These are phyloP conservation scores for Penicillium vulpinum DNA, from an alignment of 2,329 filamentous ascomycete genomes.

Conservation along the genomic window DNA sequence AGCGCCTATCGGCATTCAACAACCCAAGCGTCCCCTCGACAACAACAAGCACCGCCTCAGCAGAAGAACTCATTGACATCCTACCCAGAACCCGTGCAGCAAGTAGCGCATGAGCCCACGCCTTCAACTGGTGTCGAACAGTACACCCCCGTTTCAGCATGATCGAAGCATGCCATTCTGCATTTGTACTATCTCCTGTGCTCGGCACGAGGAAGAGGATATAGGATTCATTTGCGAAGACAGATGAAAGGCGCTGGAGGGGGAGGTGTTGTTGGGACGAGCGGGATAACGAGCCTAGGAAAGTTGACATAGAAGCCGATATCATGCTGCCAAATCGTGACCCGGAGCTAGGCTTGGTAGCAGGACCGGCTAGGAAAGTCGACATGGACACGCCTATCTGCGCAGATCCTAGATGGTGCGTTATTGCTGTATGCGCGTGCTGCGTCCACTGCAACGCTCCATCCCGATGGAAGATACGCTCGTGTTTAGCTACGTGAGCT, in stretches of 20 bases:
- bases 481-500: constrained; percentile 60
- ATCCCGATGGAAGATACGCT: constrained; percentile 63
- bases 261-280: constrained; percentile 38
- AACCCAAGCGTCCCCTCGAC: constrained; percentile 47
- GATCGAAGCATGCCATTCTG: constrained; percentile 52
- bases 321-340: too few species aligned
- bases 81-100: constrained; percentile 37
- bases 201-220: constrained; percentile 59
- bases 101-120: constrained; percentile 63
- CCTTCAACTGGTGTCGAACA: constrained; percentile 55
- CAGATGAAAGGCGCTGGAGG: constrained; percentile 50
- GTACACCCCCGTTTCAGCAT: constrained; percentile 62
- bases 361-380: constrained; percentile 26
- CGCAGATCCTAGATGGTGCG: constrained; percentile 50
- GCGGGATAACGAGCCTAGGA: too few species aligned
- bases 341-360: too few species aligned
- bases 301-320: too few species aligned
- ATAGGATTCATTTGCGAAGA: constrained; percentile 58
- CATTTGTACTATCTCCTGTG: too few species aligned
- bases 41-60: constrained; percentile 29
- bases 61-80: neutral
- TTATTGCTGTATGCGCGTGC: constrained; percentile 17
- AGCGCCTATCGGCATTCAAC: constrained; percentile 42
- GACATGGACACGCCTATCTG: constrained; percentile 54
- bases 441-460: constrained; percentile 61